A percentile compares a stretch with the other conserved stretches of the same genome.
phyloP scores from a whole-genome alignment of 495 filamentous ascomycete genomes.

The Oleoguttula mirabilis region DNA sequence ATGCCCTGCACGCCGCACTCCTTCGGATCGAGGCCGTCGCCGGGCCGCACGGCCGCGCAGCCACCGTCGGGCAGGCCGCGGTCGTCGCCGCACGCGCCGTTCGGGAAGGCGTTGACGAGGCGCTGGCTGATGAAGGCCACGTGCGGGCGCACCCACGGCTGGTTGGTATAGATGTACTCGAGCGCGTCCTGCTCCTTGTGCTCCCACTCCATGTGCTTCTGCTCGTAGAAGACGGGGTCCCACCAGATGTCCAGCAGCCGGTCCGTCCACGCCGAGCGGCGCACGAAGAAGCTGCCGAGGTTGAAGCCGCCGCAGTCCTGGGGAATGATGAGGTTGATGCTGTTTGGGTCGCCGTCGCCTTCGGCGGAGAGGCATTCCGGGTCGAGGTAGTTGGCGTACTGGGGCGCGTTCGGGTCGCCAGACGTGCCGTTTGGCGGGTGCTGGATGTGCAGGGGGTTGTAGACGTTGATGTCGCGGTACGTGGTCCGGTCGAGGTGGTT shows the following conservation, averaged over 20 bases:
- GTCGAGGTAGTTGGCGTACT: conserved; percentile 52
- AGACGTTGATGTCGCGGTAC: conserved; percentile 93
- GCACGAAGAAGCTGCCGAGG: conserved; percentile 87
- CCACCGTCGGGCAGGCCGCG: conserved; percentile 14
- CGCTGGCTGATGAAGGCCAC: conserved; percentile 86
- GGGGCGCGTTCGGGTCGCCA: conserved; percentile 9
- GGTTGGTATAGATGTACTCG: conserved; percentile 79
- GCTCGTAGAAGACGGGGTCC: conserved; percentile 96
- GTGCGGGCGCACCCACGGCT: conserved; percentile 84
- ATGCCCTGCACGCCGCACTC: conserved; percentile 57
- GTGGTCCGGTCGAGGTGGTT: conserved; percentile 58
- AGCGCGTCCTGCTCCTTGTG: conserved; percentile 96
- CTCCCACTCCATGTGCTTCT: conserved; percentile 98
- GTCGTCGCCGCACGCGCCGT: conserved; percentile 75
- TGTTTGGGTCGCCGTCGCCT: conserved; percentile 60
- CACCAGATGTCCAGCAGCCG: conserved; percentile 94
- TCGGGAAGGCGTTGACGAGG: conserved; percentile 86
- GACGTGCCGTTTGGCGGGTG: conserved; percentile 55
- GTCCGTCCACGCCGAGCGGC: conserved; percentile 76
- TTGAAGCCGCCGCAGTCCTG: conserved; percentile 97
- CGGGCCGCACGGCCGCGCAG: not conserved
- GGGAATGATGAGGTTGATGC: conserved; percentile 76
- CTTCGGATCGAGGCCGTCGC: conserved; percentile 42
- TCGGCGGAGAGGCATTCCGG: conserved; percentile 51
- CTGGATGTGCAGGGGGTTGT: conserved; percentile 88